These are phyloP conservation scores for Limonium bicolor DNA, from an alignment of 148 eudicot genomes.

Conservation along the genomic window DNA sequence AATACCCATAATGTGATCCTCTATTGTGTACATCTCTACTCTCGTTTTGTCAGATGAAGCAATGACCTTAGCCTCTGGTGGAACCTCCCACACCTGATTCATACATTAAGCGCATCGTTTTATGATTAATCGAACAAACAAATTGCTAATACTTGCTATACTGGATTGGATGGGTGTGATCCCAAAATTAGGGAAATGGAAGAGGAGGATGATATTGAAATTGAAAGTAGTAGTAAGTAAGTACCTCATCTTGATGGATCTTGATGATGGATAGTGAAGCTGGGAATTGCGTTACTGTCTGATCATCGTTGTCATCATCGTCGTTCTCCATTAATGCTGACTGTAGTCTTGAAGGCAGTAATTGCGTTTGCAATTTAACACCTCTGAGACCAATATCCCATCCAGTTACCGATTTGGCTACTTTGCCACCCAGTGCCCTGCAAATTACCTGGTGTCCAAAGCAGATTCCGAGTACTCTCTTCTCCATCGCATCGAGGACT, in stretches of 20 bases:
- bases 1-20: slow-evolving; percentile 50
- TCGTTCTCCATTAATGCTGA: no score
- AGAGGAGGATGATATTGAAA: no score
- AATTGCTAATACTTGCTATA: not conserved
- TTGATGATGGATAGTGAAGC: slow-evolving; percentile 30
- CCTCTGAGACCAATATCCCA: slow-evolving; percentile 70
- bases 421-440: slow-evolving; percentile 71
- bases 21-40: slow-evolving; percentile 59
- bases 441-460: slow-evolving; percentile 71
- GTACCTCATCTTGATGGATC: slow-evolving; percentile 67
- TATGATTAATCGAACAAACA: not conserved
- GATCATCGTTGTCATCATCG: no score
- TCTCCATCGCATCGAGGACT: slow-evolving; percentile 31
- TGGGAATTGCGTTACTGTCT: no score
- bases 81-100: slow-evolving; percentile 52
- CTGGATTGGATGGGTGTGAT: no score
- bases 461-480: slow-evolving; percentile 64
- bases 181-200: no score
- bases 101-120: no score
- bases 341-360: slow-evolving; percentile 17
- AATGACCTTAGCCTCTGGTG: slow-evolving; percentile 36
- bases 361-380: slow-evolving; percentile 24
- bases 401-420: slow-evolving; percentile 34
- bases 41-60: slow-evolving; percentile 59
- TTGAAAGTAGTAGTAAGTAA: not conserved